Conservation (phyloP, 1,284 basidiomycete species). For the Coriolopsis trogii region DNA sequence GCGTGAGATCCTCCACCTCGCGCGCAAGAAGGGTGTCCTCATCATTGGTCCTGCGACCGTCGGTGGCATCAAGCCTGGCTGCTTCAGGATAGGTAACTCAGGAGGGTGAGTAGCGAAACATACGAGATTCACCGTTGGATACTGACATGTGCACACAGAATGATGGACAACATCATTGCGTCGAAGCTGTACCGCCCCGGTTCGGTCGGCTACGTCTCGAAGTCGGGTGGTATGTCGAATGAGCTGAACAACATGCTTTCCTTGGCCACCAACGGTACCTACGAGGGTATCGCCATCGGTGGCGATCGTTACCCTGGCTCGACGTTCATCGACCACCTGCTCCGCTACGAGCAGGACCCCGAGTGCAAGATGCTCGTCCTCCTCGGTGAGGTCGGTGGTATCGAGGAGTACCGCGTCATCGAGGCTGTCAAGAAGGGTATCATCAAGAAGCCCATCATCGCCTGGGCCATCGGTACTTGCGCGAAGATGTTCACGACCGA, state of each 20-base stretch:
- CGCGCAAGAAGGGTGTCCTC: slow-evolving; percentile 85
- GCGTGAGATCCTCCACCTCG: slow-evolving; percentile 92
- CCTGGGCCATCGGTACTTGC: slow-evolving; percentile 99
- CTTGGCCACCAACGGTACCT: slow-evolving; percentile 96
- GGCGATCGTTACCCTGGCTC: slow-evolving; percentile 99
- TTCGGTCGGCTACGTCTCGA: slow-evolving; percentile 98
- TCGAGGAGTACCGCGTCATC: slow-evolving; percentile 99
- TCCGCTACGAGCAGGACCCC: slow-evolving; percentile 96
- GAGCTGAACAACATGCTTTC: slow-evolving; percentile 99
- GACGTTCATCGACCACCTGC: slow-evolving; percentile 98
- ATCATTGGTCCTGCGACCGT: slow-evolving; percentile 99
- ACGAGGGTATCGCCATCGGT: slow-evolving; percentile 99
- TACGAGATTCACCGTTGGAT: background rate
- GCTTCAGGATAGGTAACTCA: slow-evolving; percentile 99
- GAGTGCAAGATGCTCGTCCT: slow-evolving; percentile 99
- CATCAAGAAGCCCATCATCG: slow-evolving; percentile 98
- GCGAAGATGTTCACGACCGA: slow-evolving; percentile 99
- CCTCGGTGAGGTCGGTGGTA: slow-evolving; percentile 97
- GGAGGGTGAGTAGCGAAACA: slow-evolving; percentile 72
- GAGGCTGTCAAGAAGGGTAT: slow-evolving; percentile 93
- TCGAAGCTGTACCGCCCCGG: slow-evolving; percentile 99
- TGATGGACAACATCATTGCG: slow-evolving; percentile 99
- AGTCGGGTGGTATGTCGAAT: slow-evolving; percentile 99
- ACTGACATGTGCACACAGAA: slow-evolving; percentile 48
- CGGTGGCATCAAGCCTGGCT: slow-evolving; percentile 99